A percentile compares a stretch with the other conserved stretches of the same genome.
phyloP scores from a whole-genome alignment of 805 yeast genomes.

The Yamadazyma laniorum region DNA sequence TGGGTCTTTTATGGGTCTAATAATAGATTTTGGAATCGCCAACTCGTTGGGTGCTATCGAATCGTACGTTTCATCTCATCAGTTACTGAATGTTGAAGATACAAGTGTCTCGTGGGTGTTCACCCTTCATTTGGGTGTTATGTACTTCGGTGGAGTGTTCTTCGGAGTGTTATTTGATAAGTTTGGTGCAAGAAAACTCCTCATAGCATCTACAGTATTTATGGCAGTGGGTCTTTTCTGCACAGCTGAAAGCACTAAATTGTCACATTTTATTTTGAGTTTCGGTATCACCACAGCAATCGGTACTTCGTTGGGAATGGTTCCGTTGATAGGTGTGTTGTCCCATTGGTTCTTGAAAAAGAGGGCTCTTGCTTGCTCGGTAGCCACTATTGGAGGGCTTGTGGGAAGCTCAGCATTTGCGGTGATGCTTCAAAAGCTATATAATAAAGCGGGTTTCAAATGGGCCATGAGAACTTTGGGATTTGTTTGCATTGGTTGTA shows the following conservation, averaged over 20 bases:
- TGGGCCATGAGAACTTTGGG: slow-evolving; percentile 28
- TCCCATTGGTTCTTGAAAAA: slow-evolving; percentile 28
- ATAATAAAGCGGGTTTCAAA: slow-evolving; percentile 24
- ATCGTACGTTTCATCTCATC: slow-evolving; percentile 22
- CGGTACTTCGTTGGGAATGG: slow-evolving; percentile 29
- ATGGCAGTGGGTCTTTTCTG: slow-evolving; percentile 24
- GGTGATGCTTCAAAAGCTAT: slow-evolving; percentile 24
- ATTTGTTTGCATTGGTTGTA: slow-evolving; percentile 21
- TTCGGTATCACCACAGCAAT: slow-evolving; percentile 27
- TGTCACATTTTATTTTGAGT: slow-evolving; percentile 26
- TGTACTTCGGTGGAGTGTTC: slow-evolving; percentile 28
- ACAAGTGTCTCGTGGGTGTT: slow-evolving; percentile 32
- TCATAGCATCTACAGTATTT: slow-evolving; percentile 20
- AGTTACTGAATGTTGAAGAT: slow-evolving; percentile 18
- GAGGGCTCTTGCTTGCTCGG: slow-evolving; percentile 27
- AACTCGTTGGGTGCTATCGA: slow-evolving; percentile 30
- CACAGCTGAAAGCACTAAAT: slow-evolving; percentile 23
- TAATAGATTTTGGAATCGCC: slow-evolving; percentile 28
- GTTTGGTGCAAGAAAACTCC: slow-evolving; percentile 23
- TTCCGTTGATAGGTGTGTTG: slow-evolving; percentile 25
- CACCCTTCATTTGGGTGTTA: slow-evolving; percentile 29
- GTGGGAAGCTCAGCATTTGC: slow-evolving; percentile 29
- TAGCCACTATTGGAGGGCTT: slow-evolving; percentile 30
- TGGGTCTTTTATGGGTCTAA: slow-evolving; percentile 29
- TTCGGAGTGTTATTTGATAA: slow-evolving; percentile 30